Evolutionary conservation across 2,329 filamentous ascomycete genomes (phyloP), one percentile per base, ranked within the genome.

Genomic region (Phyllosticta capitalensis): DNA sequence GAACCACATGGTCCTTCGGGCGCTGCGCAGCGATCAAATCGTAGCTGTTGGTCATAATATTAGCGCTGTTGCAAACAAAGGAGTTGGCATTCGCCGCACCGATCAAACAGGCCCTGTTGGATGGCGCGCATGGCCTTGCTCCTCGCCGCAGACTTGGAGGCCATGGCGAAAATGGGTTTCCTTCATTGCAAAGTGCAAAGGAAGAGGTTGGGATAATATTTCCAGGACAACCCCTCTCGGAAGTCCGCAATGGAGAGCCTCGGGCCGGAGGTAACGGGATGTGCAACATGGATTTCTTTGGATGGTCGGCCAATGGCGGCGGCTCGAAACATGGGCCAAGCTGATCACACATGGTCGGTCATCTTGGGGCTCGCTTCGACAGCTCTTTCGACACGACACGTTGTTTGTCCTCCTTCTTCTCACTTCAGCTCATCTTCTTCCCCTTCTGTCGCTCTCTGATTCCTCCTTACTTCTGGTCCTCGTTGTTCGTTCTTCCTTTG

Each of bases 71-170:
- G 17, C 20, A 22, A 22, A 52, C 19, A 22, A 52, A 26, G 50
- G 52, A 48, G 5, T 26, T 14, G 30, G 2, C 55, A 7, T 17
- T 20, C 1, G 24, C 20, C 52, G 19, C 57, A 63, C 62, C 68
- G 64, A 38, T 72, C 70, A 58, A 73, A 73, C 63, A 71, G 67
- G 54, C 71, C 71, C 49, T 69, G 65, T 45, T 45, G 38, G 6
- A 74, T 71, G 9, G 71, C 71, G 19, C 65, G 64, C 62, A 71
- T 72, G 60, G 71, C 71, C 59, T 71, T 72, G 22, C 61, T 60
- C 59, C 67, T 65, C 61, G 64, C 67, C 54, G 63, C 67, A 54
- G 52, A 50, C 10, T 65, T 64, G 5, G 52, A 38, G 4, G 61
- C 64, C 70, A 71, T 73, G 28, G 21, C 48, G 38, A n/a, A 45